Evolutionary conservation across 495 filamentous ascomycete species (phyloP), one percentile per base, ranked within the genome.

Genomic region (Terfezia claveryi): DNA sequence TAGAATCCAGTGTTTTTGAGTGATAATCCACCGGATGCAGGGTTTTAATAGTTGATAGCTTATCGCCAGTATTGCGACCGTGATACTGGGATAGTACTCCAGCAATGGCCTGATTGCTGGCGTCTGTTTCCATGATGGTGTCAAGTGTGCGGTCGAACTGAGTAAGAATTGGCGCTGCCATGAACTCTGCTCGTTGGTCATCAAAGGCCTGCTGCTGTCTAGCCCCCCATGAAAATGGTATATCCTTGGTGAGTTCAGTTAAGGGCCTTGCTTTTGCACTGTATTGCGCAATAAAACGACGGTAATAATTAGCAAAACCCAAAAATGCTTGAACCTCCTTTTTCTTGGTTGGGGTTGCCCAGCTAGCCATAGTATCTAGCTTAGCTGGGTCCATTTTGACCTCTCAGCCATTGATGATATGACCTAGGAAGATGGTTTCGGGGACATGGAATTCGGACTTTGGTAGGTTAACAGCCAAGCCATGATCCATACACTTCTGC

Each of bases 321-420:
- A 62, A n/a, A 50, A 64, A 64, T 17, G 14, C 9, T 50, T 62
- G 60, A 27, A 62, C 55, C 9, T 62, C 57, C 37, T 56, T 58
- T 0, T 58, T 27, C n/a, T 51, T 62, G 11, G 4, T 6, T 10
- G 23, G 54, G 11, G 46, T 41, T 54, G 50, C 37, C 60, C 60
- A 62, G 16, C 57, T 32, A 1, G 36, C 8, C 8, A 62, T 41
- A 1, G 51, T 9, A 12, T 50, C 11, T 12, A 59, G 20, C n/a
- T 65, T 61, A 3, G 1, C 10, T 5, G 11, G 46, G 36, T 52
- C 54, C 60, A 55, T 60, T 36, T 37, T 23, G 37, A 57, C 53
- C 11, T 50, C 56, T 10, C 11, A 1, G 2, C 23, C 36, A 8
- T 8, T 37, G 8, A 62, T 53, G 4, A 54, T 53, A 14, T 54